A percentile compares a stretch with the other conserved stretches of the same genome.
phyloP scores from a whole-genome alignment of 352 stramenopile genomes.

The Pythium myriotylum region DNA sequence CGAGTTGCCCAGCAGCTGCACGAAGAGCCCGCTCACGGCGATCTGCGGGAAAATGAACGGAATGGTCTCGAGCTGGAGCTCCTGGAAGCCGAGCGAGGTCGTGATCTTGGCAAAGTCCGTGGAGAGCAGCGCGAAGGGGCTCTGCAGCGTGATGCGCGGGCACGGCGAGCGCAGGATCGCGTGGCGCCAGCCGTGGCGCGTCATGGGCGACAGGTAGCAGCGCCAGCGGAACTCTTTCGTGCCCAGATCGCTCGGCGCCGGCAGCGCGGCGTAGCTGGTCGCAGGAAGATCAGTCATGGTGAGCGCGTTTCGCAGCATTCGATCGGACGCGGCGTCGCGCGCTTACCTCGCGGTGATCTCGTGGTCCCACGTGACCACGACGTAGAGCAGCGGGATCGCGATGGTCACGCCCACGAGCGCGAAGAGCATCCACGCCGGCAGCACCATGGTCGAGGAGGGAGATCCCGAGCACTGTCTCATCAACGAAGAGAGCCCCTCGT shows the following conservation, averaged over 20 bases:
- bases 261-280: slow-evolving; percentile 55
- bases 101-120: slow-evolving; percentile 83
- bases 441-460: slow-evolving; percentile 20
- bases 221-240: slow-evolving; percentile 82
- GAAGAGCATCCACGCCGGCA: slow-evolving; percentile 37
- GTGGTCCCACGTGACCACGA: slow-evolving; percentile 80
- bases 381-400: slow-evolving; percentile 61
- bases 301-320: too few relatives aligned
- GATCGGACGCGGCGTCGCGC: not conserved
- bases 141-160: slow-evolving; percentile 76
- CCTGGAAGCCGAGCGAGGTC: slow-evolving; percentile 68
- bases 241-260: slow-evolving; percentile 69
- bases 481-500: too few relatives aligned
- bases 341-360: slow-evolving; percentile 61
- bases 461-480: slow-evolving; percentile 14
- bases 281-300: not conserved
- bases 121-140: slow-evolving; percentile 67
- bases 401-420: slow-evolving; percentile 58
- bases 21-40: slow-evolving; percentile 57
- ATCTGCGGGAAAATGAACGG: slow-evolving; percentile 81
- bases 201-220: slow-evolving; percentile 64
- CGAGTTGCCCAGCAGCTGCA: slow-evolving; percentile 83
- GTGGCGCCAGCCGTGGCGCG: slow-evolving; percentile 56
- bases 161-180: slow-evolving; percentile 58
- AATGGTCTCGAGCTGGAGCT: slow-evolving; percentile 67